phyloP scores from a whole-genome alignment of 768 basidiomycete species.

The Trametes maxima region DNA sequence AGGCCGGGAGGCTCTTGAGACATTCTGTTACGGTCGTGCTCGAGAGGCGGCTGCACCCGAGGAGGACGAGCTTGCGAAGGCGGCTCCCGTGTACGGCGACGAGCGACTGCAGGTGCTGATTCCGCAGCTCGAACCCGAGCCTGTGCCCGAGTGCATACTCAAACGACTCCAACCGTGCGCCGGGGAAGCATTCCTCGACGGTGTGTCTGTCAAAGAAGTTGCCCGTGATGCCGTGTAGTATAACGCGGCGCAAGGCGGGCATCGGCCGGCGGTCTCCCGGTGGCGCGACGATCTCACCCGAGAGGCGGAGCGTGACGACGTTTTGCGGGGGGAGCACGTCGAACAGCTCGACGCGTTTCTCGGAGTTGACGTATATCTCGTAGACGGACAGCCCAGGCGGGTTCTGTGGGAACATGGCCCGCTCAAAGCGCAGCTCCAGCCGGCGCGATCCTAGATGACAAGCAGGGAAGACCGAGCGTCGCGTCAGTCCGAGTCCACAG shows the following conservation, averaged over 20 bases:
- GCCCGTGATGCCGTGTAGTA: conserved; percentile 37
- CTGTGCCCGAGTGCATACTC: conserved; percentile 37
- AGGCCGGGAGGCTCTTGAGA: conserved; percentile 29
- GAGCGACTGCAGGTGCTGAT: conserved; percentile 38
- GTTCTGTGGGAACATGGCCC: conserved; percentile 39
- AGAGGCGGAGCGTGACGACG: conserved; percentile 38
- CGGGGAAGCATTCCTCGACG: conserved; percentile 33
- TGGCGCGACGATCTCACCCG: conserved; percentile 32
- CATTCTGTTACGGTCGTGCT: conserved; percentile 34
- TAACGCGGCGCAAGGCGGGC: conserved; percentile 34
- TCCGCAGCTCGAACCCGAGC: conserved; percentile 41
- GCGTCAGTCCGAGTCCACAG: background rate
- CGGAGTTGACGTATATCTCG: conserved; percentile 37
- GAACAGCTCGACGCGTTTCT: conserved; percentile 35
- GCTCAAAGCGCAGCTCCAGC: conserved; percentile 36
- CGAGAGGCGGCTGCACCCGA: conserved; percentile 39
- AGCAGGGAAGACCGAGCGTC: too few relatives aligned
- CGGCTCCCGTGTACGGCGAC: conserved; percentile 20
- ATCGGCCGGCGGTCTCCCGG: background rate
- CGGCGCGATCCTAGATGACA: conserved; percentile 7
- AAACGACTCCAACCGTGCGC: conserved; percentile 39
- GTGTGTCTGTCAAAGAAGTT: conserved; percentile 39
- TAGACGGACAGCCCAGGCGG: conserved; percentile 30
- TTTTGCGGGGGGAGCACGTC: conserved; percentile 29
- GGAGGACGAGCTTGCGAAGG: conserved; percentile 39